A percentile compares a stretch with the other conserved stretches of the same genome.
phyloP scores from a whole-genome alignment of 208 protist species.

The Trypanosoma avium region DNA sequence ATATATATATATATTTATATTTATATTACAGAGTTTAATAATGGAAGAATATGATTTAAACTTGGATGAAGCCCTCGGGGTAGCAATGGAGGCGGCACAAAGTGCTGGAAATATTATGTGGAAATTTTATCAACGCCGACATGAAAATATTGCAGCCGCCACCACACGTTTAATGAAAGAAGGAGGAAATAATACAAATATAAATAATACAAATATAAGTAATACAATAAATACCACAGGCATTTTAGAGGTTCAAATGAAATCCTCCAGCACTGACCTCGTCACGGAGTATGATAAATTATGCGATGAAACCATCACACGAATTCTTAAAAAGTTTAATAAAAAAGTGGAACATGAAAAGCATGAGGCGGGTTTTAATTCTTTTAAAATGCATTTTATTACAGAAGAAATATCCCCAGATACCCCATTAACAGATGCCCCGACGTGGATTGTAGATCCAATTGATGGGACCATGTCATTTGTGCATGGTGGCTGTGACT shows the following conservation, averaged over 20 bases:
- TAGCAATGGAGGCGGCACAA: conserved; percentile 46
- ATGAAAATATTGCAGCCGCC: conserved; percentile 19
- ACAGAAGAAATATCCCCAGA: conserved; percentile 46
- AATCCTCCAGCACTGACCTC: conserved; percentile 40
- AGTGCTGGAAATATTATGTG: conserved; percentile 46
- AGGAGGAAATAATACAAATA: background rate
- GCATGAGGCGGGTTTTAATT: conserved; percentile 18
- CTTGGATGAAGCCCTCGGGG: conserved; percentile 43
- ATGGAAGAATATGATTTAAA: conserved; percentile 32
- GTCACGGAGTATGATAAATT: conserved; percentile 52
- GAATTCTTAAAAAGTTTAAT: conserved; percentile 31
- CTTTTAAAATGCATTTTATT: conserved; percentile 40
- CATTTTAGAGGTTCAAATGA: conserved; percentile 25
- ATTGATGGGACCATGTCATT: conserved; percentile 83
- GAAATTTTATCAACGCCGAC: conserved; percentile 35
- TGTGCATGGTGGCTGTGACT: conserved; percentile 69
- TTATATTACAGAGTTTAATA: background rate
- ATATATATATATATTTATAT: background rate
- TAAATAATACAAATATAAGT: background rate
- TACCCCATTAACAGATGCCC: conserved; percentile 39
- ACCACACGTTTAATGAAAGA: conserved; percentile 3
- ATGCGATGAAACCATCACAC: conserved; percentile 45
- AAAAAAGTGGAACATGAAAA: conserved; percentile 34
- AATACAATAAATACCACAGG: background rate
- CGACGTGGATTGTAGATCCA: conserved; percentile 80